Evolutionary conservation across 768 basidiomycete species (phyloP).

Genomic region (Suillus placidus): DNA sequence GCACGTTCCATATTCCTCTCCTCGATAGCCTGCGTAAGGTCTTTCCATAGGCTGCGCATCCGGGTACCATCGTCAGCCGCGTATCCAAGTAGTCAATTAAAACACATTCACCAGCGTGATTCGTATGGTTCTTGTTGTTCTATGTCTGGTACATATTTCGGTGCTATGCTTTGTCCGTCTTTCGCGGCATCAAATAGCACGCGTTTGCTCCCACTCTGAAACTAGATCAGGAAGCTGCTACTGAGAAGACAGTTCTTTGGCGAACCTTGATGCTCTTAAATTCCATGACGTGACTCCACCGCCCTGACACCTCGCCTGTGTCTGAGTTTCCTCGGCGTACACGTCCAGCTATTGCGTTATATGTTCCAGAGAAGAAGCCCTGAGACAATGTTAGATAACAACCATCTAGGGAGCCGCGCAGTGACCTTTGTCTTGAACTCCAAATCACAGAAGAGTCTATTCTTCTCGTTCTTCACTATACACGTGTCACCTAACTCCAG

Average conservation of each 20-base stretch:
- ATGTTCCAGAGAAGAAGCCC: slow-evolving; percentile 97
- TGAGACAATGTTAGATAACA: slow-evolving; percentile 27
- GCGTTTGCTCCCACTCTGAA: slow-evolving; percentile 67
- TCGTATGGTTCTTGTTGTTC: slow-evolving; percentile 89
- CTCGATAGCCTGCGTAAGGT: slow-evolving; percentile 83
- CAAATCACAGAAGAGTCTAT: slow-evolving; percentile 74
- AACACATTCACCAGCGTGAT: slow-evolving; percentile 67
- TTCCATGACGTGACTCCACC: slow-evolving; percentile 92
- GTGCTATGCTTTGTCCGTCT: slow-evolving; percentile 72
- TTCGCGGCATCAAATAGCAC: slow-evolving; percentile 83
- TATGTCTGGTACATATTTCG: slow-evolving; percentile 85
- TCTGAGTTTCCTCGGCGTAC: slow-evolving; percentile 66
- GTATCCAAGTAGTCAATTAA: slow-evolving; percentile 5
- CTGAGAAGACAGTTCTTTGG: slow-evolving; percentile 8
- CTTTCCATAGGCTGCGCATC: slow-evolving; percentile 68
- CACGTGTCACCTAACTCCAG: slow-evolving; percentile 93
- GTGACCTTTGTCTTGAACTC: slow-evolving; percentile 96
- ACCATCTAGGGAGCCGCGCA: not conserved
- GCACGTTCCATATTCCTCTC: slow-evolving; percentile 94
- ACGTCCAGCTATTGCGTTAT: slow-evolving; percentile 86
- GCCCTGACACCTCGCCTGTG: slow-evolving; percentile 84
- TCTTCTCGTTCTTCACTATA: slow-evolving; percentile 79
- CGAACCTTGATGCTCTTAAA: slow-evolving; percentile 70
- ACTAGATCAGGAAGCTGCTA: not conserved
- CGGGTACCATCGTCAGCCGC: not conserved